Evolutionary conservation across 352 stramenopile genomes (phyloP).

Genomic region (Pythium sukuiense): DNA sequence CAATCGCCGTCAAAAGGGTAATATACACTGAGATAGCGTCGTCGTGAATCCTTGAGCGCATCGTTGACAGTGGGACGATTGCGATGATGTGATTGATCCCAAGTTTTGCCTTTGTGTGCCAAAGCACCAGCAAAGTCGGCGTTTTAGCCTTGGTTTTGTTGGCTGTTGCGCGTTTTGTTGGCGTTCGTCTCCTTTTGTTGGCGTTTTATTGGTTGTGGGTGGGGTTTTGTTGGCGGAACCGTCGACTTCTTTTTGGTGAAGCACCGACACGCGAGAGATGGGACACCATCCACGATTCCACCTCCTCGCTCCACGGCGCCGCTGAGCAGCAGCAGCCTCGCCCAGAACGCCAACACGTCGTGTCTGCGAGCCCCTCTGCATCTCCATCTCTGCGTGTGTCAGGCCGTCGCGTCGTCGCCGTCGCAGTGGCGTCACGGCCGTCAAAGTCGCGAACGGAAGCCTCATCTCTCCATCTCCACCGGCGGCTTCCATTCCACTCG

Average conservation of each 20-base stretch:
- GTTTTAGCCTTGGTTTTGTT: background rate
- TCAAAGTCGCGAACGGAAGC: background rate
- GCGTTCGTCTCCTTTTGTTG: background rate
- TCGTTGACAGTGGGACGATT: background rate
- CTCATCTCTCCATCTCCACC: no score
- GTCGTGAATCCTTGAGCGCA: background rate
- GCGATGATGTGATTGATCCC: background rate
- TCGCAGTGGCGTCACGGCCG: background rate
- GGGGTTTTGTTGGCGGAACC: background rate
- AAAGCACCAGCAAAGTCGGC: background rate
- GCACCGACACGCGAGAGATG: conserved; percentile 5
- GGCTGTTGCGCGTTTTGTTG: background rate
- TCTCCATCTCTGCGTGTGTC: background rate
- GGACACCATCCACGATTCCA: background rate
- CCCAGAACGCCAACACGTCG: background rate
- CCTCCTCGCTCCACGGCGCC: background rate
- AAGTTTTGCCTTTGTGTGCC: background rate
- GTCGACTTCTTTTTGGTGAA: background rate
- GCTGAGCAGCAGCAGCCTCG: no score
- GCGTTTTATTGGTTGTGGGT: background rate
- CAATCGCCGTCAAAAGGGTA: background rate
- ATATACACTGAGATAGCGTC: background rate
- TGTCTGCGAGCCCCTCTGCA: background rate
- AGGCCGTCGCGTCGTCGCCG: background rate
- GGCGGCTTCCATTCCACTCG: no score